These are phyloP conservation scores for Capsicum pubescens DNA, from an alignment of 257 asterid genomes.

Conservation along the genomic window DNA sequence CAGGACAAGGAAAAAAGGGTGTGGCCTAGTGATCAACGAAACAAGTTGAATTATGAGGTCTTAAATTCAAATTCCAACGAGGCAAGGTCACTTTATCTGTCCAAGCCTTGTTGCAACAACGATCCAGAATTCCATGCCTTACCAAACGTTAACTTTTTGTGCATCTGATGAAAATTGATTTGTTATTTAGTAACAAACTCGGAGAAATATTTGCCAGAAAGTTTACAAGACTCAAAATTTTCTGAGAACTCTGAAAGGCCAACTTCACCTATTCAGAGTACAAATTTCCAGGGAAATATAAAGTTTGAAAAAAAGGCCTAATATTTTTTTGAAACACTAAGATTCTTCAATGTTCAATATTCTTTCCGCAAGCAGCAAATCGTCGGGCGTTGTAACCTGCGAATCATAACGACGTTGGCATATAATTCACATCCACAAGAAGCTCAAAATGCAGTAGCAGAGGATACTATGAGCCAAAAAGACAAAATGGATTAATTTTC, in stretches of 20 bases:
- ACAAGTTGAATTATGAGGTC: not conserved
- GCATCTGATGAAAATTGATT: too few relatives aligned
- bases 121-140: too few relatives aligned
- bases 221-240: not conserved
- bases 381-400: constrained; percentile 98
- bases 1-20: too few relatives aligned
- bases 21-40: not conserved
- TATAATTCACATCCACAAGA: not conserved
- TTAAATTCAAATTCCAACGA: too few relatives aligned
- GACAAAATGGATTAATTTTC: not conserved
- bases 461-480: not conserved
- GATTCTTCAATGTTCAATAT: constrained; percentile 49
- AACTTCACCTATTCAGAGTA: not conserved
- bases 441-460: not conserved
- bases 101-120: too few relatives aligned
- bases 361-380: constrained; percentile 91
- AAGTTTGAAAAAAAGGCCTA: not conserved
- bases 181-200: too few relatives aligned
- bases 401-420: constrained; percentile 24
- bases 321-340: not conserved
- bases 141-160: too few relatives aligned
- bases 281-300: not conserved
- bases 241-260: not conserved
- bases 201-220: not conserved
- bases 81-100: too few relatives aligned